Percentiles rank a stretch among this genome's conserved stretches.
These are phyloP conservation scores for Primulina huaijiensis DNA, from an alignment of 257 asterid genomes.

Conservation along the genomic window DNA sequence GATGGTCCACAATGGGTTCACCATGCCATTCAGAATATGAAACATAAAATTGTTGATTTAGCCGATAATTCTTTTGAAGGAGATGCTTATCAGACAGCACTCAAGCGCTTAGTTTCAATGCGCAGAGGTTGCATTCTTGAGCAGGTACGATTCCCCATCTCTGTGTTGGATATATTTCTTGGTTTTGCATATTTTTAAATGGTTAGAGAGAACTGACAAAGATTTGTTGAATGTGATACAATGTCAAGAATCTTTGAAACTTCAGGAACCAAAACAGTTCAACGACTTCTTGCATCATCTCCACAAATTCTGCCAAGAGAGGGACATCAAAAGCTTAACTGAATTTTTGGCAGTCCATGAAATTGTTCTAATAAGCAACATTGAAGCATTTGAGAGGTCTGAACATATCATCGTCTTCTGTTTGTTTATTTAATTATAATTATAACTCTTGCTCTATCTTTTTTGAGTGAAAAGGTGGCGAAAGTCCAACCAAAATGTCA, in stretches of 20 bases:
- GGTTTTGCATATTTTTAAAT: neutral
- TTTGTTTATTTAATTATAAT: neutral
- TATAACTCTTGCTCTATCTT: neutral
- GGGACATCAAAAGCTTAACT: slow-evolving; percentile 43
- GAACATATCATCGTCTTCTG: slow-evolving; percentile 4
- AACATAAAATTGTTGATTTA: slow-evolving; percentile 52
- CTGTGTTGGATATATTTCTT: neutral
- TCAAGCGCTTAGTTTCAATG: slow-evolving; percentile 71
- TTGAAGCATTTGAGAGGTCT: slow-evolving; percentile 83
- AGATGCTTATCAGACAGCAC: slow-evolving; percentile 53
- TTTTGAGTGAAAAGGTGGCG: neutral
- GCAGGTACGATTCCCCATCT: slow-evolving; percentile 49
- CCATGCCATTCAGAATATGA: slow-evolving; percentile 75
- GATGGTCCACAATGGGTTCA: slow-evolving; percentile 79
- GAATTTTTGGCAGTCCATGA: slow-evolving; percentile 46
- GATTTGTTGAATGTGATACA: neutral
- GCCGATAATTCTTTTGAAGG: slow-evolving; percentile 64
- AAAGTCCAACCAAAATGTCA: slow-evolving; percentile 1
- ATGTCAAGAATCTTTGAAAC: neutral
- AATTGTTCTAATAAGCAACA: slow-evolving; percentile 58
- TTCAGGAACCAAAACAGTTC: slow-evolving; percentile 82
- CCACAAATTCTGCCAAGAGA: slow-evolving; percentile 51
- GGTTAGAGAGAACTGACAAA: neutral
- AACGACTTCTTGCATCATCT: slow-evolving; percentile 63
- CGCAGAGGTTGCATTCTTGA: slow-evolving; percentile 84